Conservation (phyloP, 768 basidiomycete species). For the Termitomyces sp. region DNA sequence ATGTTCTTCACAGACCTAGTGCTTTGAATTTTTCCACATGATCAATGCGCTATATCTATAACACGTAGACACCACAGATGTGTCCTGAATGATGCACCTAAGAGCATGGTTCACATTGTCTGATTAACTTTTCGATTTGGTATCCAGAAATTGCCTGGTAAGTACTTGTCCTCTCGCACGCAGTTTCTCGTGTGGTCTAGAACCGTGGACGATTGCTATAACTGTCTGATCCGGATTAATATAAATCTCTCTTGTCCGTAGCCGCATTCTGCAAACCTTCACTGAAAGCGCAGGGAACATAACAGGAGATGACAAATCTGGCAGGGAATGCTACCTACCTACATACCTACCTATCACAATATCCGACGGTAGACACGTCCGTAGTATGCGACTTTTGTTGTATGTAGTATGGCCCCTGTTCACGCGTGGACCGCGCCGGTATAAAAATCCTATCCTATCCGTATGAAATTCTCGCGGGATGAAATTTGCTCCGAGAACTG, state of each 20-base stretch:
- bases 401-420: no score
- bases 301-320: no score
- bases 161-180: not conserved
- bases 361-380: no score
- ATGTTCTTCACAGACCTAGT: not conserved
- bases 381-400: no score
- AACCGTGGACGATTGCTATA: not conserved
- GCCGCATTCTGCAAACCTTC: no score
- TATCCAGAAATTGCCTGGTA: not conserved
- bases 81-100: not conserved
- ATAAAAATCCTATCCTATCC: no score
- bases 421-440: no score
- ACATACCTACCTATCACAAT: no score
- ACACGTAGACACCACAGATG: not conserved
- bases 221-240: no score
- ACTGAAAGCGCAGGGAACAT: no score
- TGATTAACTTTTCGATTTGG: not conserved
- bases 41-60: not conserved
- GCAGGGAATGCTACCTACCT: no score
- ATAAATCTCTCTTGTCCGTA: no score
- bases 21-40: not conserved
- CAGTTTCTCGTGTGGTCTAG: not conserved
- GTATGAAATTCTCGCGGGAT: not conserved
- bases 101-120: not conserved
- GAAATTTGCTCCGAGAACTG: not conserved